Evolutionary conservation across 2,329 filamentous ascomycete genomes (phyloP).

Genomic region (Tolypocladium inflatum): DNA sequence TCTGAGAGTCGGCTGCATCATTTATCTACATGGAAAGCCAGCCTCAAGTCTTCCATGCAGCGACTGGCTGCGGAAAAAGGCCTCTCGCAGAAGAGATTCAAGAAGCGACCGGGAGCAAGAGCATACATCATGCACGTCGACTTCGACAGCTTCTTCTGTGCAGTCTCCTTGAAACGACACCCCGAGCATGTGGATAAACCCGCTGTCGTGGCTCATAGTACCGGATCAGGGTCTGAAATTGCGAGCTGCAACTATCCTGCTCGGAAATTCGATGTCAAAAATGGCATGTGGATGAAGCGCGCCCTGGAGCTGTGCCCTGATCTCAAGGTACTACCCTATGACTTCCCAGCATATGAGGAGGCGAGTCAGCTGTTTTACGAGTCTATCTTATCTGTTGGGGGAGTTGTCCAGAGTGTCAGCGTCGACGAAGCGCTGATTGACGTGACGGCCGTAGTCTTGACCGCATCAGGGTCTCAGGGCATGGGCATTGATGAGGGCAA

Average conservation of each 20-base stretch:
- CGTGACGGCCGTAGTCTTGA: conserved; percentile 60
- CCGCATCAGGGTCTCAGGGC: conserved; percentile 57
- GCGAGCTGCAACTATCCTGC: conserved; percentile 96
- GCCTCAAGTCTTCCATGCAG: conserved; percentile 83
- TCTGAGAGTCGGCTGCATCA: conserved; percentile 92
- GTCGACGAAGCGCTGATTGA: conserved; percentile 93
- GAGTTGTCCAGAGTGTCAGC: conserved; percentile 88
- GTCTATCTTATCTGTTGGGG: conserved; percentile 68
- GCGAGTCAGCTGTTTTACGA: conserved; percentile 84
- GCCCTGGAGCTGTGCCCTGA: conserved; percentile 76
- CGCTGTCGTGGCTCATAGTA: conserved; percentile 79
- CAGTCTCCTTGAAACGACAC: conserved; percentile 71
- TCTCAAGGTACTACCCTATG: conserved; percentile 85
- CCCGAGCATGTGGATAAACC: conserved; percentile 73
- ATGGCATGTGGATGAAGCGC: conserved; percentile 99
- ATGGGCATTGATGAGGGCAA: conserved; percentile 54
- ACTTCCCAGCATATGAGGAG: conserved; percentile 90
- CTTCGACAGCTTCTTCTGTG: conserved; percentile 97
- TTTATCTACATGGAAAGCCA: conserved; percentile 91
- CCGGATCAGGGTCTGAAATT: conserved; percentile 82
- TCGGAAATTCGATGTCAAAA: conserved; percentile 77
- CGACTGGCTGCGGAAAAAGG: conserved; percentile 63
- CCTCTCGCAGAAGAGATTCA: conserved; percentile 29
- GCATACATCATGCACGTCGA: conserved; percentile 91
- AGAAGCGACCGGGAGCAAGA: conserved; percentile 52